Evolutionary conservation across 1,284 basidiomycete genomes (phyloP).

Genomic region (Singerocomus rubriflavus): DNA sequence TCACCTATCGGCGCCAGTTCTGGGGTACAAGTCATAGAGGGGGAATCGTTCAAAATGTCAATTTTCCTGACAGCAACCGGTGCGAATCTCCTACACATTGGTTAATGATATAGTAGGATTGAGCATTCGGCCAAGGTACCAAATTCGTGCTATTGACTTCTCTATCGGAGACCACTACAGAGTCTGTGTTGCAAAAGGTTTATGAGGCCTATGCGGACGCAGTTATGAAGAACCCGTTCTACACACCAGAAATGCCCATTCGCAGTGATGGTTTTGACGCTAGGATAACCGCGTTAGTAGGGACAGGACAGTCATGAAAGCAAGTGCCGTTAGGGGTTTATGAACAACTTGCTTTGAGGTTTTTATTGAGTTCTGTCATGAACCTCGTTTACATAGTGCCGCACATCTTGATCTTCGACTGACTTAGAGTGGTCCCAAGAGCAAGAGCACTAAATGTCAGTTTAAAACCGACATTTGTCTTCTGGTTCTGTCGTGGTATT

Average conservation of each 20-base stretch:
- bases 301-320: slow-evolving; percentile 37
- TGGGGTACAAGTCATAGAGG: slow-evolving; percentile 92
- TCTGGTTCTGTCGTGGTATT: background rate
- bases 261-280: slow-evolving; percentile 87
- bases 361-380: background rate
- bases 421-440: background rate
- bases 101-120: background rate
- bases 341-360: background rate
- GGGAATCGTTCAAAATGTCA: slow-evolving; percentile 89
- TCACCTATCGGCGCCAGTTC: slow-evolving; percentile 81
- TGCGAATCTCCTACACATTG: slow-evolving; percentile 37
- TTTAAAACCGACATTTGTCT: background rate
- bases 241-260: slow-evolving; percentile 98
- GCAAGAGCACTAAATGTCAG: background rate
- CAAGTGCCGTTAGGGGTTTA: background rate
- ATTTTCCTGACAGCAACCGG: slow-evolving; percentile 93
- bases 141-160: slow-evolving; percentile 94
- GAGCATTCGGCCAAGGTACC: slow-evolving; percentile 62
- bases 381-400: background rate
- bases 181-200: slow-evolving; percentile 73
- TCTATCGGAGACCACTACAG: slow-evolving; percentile 69
- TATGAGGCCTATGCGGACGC: slow-evolving; percentile 92
- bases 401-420: background rate
- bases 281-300: slow-evolving; percentile 61
- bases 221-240: slow-evolving; percentile 99